Base-by-base conservation (phyloP, 140 eudicot species). In the Ambrosia hybrid region DNA sequence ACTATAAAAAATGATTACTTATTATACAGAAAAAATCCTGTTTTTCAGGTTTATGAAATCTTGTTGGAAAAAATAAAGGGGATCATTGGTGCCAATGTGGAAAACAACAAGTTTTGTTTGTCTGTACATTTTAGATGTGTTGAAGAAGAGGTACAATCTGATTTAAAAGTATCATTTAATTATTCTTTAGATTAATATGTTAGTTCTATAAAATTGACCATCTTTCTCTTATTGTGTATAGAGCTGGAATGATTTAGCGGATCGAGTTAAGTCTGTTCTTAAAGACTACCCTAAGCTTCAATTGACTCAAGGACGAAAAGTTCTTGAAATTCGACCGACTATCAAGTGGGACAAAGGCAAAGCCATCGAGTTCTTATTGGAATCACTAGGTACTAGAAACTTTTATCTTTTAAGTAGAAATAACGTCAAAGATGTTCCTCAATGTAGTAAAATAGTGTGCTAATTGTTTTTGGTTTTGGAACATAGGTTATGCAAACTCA, bases 301-400 rank as follows among this genome's bases (percentile, higher is more conserved):
- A 56, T 26, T 88, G 68, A 84, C 80, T 70, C 88, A 88, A 83
- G 97, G 97, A 30, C 85, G 96, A 49, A 91, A 84, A 80, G 95
- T 88, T 75, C 62, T 91, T 43, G 97, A 91, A 80, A 85, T 91
- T 80, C 89, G 91, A 53, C 97, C 97, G 2, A 78, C 81, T 13
- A 85, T 91, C 83, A 88, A 91, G 75, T 91, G 97, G 97, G 95
- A 91, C 87, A 91, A 91, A 71, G 97, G 97, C 48, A 85, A 88
- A 6, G 97, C 97, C 34, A 75, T 91, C 5, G 95, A 91, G 67
- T 91, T 91, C 80, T 78, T 91, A 74, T 67, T 91, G 82, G 95
- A 91, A 70, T 85, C 95, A 3, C 78, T 90, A 71, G 97, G 96
- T 84, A 43, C 30, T 5, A 6, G 0, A 51, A 41, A 26, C 53